phyloP scores from a whole-genome alignment of 2,329 filamentous ascomycete species.

The Cryphonectria nitschkei region DNA sequence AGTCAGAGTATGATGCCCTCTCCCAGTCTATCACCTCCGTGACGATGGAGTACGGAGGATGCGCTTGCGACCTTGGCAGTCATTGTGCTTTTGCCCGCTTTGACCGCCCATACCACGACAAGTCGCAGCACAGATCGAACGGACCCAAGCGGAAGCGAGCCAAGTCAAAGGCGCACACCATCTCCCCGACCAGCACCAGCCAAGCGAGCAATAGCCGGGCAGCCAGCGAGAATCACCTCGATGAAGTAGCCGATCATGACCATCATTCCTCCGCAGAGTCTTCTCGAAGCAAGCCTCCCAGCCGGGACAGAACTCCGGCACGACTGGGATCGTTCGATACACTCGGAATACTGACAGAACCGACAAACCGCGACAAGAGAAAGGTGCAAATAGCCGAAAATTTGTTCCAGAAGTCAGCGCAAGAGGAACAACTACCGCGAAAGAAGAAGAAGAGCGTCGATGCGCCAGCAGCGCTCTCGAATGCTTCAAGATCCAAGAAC shows the following conservation, averaged over 20 bases:
- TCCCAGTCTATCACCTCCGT: slow-evolving; percentile 70
- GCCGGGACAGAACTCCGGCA: slow-evolving; percentile 66
- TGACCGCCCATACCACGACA: slow-evolving; percentile 59
- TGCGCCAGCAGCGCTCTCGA: slow-evolving; percentile 49
- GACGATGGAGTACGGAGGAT: slow-evolving; percentile 78
- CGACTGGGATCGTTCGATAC: slow-evolving; percentile 64
- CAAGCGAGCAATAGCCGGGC: slow-evolving; percentile 67
- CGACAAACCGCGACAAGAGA: slow-evolving; percentile 68
- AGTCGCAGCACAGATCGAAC: slow-evolving; percentile 45
- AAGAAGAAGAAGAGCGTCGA: slow-evolving; percentile 67
- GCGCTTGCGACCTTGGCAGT: slow-evolving; percentile 69
- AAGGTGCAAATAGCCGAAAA: slow-evolving; percentile 70
- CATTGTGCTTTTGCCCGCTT: slow-evolving; percentile 69
- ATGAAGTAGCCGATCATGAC: slow-evolving; percentile 60
- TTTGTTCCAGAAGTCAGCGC: slow-evolving; percentile 65
- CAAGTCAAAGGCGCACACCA: slow-evolving; percentile 57
- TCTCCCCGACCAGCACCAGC: slow-evolving; percentile 66
- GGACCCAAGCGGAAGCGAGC: slow-evolving; percentile 54
- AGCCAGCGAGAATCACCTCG: slow-evolving; percentile 62
- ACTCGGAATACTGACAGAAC: slow-evolving; percentile 63
- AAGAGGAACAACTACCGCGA: slow-evolving; percentile 51
- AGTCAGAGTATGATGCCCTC: slow-evolving; percentile 63
- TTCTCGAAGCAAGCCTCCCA: slow-evolving; percentile 66
- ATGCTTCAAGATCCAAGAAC: slow-evolving; percentile 36
- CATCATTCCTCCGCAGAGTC: slow-evolving; percentile 53